Evolutionary conservation across 2,329 filamentous ascomycete species (phyloP).

Genomic region (Fusarium paranaense): DNA sequence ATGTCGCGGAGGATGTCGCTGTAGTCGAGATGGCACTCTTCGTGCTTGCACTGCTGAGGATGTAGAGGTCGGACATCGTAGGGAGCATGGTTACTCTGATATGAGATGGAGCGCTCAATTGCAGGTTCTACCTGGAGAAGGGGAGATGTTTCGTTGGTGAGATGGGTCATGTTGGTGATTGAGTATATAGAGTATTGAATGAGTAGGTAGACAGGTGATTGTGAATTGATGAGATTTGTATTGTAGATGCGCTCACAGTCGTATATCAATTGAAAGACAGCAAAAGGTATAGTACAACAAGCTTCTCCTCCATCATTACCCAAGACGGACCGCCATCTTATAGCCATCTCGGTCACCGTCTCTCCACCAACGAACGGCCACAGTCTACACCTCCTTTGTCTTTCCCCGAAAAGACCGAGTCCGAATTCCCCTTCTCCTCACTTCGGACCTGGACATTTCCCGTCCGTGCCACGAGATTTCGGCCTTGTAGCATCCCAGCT

Average conservation of each 20-base stretch:
- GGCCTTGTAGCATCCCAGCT: not conserved
- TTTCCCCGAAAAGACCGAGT: conserved; percentile 17
- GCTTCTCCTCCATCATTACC: not conserved
- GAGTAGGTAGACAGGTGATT: not conserved
- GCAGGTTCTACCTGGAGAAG: conserved; percentile 49
- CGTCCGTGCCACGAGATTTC: conserved; percentile 10
- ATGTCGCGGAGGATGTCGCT: conserved; percentile 68
- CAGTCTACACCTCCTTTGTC: conserved; percentile 20
- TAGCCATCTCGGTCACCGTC: conserved; percentile 24
- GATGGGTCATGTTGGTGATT: conserved; percentile 39
- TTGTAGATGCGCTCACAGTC: not conserved
- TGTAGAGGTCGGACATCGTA: conserved; percentile 37
- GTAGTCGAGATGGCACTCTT: conserved; percentile 50
- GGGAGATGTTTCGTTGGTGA: conserved; percentile 47
- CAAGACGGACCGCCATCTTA: conserved; percentile 26
- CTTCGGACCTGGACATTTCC: conserved; percentile 2
- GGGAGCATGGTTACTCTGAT: conserved; percentile 27
- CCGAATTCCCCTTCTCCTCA: conserved; percentile 9
- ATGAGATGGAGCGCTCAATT: conserved; percentile 42
- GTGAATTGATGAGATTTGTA: not conserved
- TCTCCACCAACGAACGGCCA: conserved; percentile 20
- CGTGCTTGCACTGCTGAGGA: conserved; percentile 36
- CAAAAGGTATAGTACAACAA: not conserved
- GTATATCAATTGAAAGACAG: not conserved
- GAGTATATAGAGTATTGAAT: not conserved